Base-by-base conservation (phyloP, 352 stramenopile genomes). In the Phytophthora foliorum region DNA sequence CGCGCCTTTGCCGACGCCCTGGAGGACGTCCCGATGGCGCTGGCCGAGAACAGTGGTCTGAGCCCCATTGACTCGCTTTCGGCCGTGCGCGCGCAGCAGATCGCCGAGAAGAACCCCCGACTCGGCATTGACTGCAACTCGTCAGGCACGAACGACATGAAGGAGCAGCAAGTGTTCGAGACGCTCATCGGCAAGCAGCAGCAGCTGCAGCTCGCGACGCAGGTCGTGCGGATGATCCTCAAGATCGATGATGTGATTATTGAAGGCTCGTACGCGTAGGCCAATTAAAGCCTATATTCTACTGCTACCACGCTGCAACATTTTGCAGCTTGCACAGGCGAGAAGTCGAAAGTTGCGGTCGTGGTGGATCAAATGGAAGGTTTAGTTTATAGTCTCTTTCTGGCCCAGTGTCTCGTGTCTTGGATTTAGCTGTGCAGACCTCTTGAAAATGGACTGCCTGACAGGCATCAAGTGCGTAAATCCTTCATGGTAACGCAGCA, bases 221-320 rank as follows among this genome's bases (percentile, higher is more conserved):
- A 99, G 84, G 96, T 99, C 44, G 98, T 99, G 73, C 98, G 99
- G 78, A 99, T 99, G 97, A 99, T 99, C 76, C 90, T 99, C 60
- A 99, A 99, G 92, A 99, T 99, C 72, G 98, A 99, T 82, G 98
- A 99, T 87, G 97, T 99, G 29, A 99, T 99, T 84, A 90, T 98
- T 67, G 84, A 98, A 72, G 96, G 95, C 68, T 82, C 80, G 52
- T 98, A 98, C 75, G 77, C 84, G 66, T 97, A 93, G 80, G 58
- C 49, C 39, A 57, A 16, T 36, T 56, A 57, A 66, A 69, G 57
- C 63, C 52, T 46, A 50, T 57, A 68, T 67, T 71, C 46, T 57
- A 60, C 57, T 64, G 62, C 25, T 50, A 45, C 54, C 50, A 50
- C 9, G 22, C 16, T 38, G 55, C n/a, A n/a, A n/a, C n/a, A n/a